phyloP scores from a whole-genome alignment of 257 asterid species.

The Nicotiana tomentosiformis region DNA sequence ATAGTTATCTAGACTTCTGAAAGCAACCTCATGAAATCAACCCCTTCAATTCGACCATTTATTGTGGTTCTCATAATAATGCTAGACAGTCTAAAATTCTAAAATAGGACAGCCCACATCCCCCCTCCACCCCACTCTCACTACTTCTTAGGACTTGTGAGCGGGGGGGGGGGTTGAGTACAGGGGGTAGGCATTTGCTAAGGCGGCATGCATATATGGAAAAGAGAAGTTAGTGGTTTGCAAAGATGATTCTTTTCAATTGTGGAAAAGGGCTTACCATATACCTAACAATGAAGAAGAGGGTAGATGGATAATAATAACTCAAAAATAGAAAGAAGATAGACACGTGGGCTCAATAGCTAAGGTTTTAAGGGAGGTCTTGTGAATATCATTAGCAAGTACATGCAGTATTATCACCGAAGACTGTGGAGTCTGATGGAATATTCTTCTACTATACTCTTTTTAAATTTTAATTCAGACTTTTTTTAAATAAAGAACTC shows the following conservation, averaged over 20 bases:
- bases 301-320: background rate
- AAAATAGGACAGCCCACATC: constrained; percentile 13
- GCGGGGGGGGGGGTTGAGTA: constrained; percentile 9
- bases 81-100: background rate
- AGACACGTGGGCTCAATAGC: constrained; percentile 1
- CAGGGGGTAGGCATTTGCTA: constrained; percentile 9
- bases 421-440: background rate
- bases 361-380: constrained; percentile 21
- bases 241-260: constrained; percentile 14
- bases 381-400: constrained; percentile 8
- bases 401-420: background rate
- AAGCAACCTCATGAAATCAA: constrained; percentile 31
- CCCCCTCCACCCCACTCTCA: background rate
- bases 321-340: background rate
- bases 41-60: constrained; percentile 17
- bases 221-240: constrained; percentile 11
- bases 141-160: background rate
- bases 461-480: no score
- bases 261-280: constrained; percentile 11
- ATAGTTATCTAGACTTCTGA: constrained; percentile 31
- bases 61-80: constrained; percentile 39
- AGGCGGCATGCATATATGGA: constrained; percentile 55
- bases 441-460: no score
- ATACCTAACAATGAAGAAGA: constrained; percentile 11
- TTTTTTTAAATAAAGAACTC: no score